Evolutionary conservation across 352 stramenopile species (phyloP), one percentile per base, ranked within the genome.

Genomic region (Phytophthora hibernalis): DNA sequence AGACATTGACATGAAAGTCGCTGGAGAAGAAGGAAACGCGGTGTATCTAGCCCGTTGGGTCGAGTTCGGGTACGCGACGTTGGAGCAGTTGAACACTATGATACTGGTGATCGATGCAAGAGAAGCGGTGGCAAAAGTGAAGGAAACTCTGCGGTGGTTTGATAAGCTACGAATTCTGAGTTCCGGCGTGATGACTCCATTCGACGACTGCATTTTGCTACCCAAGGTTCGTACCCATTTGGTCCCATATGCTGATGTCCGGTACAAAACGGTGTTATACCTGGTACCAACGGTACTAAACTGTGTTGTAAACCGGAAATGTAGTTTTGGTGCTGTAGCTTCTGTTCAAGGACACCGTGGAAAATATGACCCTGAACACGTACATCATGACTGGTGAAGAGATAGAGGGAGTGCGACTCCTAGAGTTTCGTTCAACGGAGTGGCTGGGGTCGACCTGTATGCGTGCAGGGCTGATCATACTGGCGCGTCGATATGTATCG

Each of bases 371-470:
- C 1, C 21, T 55, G 3, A 63, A 54, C 33, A 54, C 13, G 31
- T 55, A 54, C 26, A 11, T 9, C 0, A 33, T 59, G 0, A 1
- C 8, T 5, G 61, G 53, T 6, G 53, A 63, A 49, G 37, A 63
- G 26, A 35, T 59, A 5, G 52, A 59, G 5, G 45, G 60, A 4
- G 61, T 54, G 3, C 24, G 40, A 7, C 45, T 69, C 20, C 37
- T 69, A 0, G 6, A 30, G 3, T 69, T 69, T 54, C 31, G 51
- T 15, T n/a, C 5, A 4, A 47, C 6, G 1, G 2, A n/a, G 15
- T 68, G 51, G 60, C 13, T 62, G 31, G 15, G 15, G n/a, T 57
- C 60, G 20, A 55, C 50, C n/a, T 50, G 40, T 18, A 26, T 67
- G 26, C 30, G n/a, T 31, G 59, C 43, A 9, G 42, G 50, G 22